Base-by-base conservation (phyloP, 108 stramenopile genomes). In the Pseudonitzschia multiseries region DNA sequence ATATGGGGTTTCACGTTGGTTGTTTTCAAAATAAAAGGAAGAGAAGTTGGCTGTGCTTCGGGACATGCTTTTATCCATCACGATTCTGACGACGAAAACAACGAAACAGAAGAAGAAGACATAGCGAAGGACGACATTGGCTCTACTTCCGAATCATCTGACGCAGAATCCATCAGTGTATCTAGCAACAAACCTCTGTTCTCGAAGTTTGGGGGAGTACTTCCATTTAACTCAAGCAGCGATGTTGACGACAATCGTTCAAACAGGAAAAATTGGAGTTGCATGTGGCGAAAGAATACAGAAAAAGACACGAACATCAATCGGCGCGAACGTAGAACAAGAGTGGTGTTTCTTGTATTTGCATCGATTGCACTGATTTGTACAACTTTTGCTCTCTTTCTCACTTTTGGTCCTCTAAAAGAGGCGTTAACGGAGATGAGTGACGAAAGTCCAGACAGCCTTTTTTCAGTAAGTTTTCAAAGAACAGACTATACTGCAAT, bases 11-110 rank as follows among this genome's bases (percentile, higher is more conserved):
- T 79, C 46, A 69, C 81, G 12, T 28, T 83, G 4, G 41, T 79
- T 0, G 73, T 81, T 26, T 46, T 87, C 20, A 83, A 81, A 62
- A 70, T 62, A 27, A 73, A 70, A 41, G 80, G 86, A 3, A 22
- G 70, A 8, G 69, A 74, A 52, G 82, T 83, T 22, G 86, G 86
- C 10, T 87, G 86, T 71, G 86, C 86, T 27, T 81, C 86, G 10
- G 86, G 86, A 36, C 21, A 32, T 50, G 56, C 79, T 36, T 87
- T 87, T 70, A 69, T 41, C 15, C 26, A 20, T 21, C 28, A 26
- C 8, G 27, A 13, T 31, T 29, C 52, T 4, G 69, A 70, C 3
- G 53, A 57, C 33, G 56, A 70, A 33, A 31, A 48, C n/a, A 32
- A 12, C 31, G 69, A 70, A 13, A 70, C n/a, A 21, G 20, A 40